Evolutionary conservation across 129 eudicot species (phyloP).

Genomic region (Helichrysum umbraculigerum): DNA sequence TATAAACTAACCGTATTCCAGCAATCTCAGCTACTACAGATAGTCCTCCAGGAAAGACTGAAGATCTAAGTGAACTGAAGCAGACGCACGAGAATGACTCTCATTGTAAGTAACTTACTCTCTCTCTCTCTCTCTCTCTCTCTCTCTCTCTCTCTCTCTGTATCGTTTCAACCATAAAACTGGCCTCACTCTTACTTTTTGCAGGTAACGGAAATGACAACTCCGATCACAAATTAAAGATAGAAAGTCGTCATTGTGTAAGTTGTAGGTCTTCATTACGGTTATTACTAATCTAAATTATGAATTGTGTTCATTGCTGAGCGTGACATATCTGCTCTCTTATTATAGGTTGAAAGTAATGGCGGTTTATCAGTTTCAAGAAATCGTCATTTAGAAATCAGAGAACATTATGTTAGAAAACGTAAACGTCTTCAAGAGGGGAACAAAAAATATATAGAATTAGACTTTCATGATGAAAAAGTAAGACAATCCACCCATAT

Average conservation of each 20-base stretch:
- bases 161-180: not conserved
- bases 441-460: slow-evolving; percentile 37
- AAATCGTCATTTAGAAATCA: slow-evolving; percentile 41
- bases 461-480: slow-evolving; percentile 80
- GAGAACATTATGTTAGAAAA: slow-evolving; percentile 39
- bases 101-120: slow-evolving; percentile 32
- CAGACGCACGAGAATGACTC: slow-evolving; percentile 31
- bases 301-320: slow-evolving; percentile 34
- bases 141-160: not conserved
- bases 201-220: slow-evolving; percentile 50
- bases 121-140: too few relatives aligned
- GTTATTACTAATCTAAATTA: slow-evolving; percentile 25
- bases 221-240: slow-evolving; percentile 27
- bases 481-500: slow-evolving; percentile 35
- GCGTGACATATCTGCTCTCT: slow-evolving; percentile 32
- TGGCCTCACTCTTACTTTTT: slow-evolving; percentile 18
- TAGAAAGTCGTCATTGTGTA: slow-evolving; percentile 75
- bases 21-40: slow-evolving; percentile 40
- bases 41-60: slow-evolving; percentile 36
- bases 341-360: slow-evolving; percentile 67
- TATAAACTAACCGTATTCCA: not conserved
- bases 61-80: slow-evolving; percentile 31
- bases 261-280: slow-evolving; percentile 74
- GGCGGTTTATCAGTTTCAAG: slow-evolving; percentile 46
- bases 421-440: slow-evolving; percentile 39